Percentiles rank a stretch among this genome's conserved stretches.
Evolutionary conservation across 23 red algal species (phyloP).

Genomic region (Rhodosorus marinus): DNA sequence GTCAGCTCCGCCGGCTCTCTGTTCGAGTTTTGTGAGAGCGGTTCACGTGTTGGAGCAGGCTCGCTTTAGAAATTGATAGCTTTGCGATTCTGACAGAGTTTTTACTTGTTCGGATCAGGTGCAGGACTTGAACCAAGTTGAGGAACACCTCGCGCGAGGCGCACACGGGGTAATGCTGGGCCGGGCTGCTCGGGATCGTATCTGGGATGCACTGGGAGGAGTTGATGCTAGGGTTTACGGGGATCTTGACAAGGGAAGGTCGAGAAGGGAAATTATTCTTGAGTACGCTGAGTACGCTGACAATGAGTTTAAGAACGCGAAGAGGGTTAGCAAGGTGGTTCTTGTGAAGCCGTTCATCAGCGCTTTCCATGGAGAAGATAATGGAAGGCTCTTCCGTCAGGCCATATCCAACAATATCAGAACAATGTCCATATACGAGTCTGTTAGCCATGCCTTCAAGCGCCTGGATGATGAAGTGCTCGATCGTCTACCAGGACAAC

Average conservation of each 20-base stretch:
- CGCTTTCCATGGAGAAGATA: conserved; percentile 49
- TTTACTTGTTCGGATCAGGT: too few relatives aligned
- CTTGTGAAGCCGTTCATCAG: conserved; percentile 54
- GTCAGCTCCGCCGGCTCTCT: neutral
- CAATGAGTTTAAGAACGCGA: neutral
- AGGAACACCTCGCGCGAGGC: neutral
- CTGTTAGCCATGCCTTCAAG: too few relatives aligned
- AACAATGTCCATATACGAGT: too few relatives aligned
- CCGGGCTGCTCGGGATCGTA: conserved; percentile 50
- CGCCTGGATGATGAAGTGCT: too few relatives aligned
- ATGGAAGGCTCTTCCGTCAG: conserved; percentile 32
- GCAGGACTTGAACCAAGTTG: neutral
- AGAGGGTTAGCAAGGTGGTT: conserved; percentile 2
- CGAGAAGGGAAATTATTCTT: conserved; percentile 9
- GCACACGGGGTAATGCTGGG: conserved; percentile 89
- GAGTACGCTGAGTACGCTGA: conserved; percentile 25
- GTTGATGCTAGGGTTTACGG: conserved; percentile 54
- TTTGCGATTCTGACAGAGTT: too few relatives aligned
- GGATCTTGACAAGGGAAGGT: neutral
- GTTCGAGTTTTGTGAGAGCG: too few relatives aligned
- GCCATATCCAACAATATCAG: too few relatives aligned
- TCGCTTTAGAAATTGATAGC: too few relatives aligned
- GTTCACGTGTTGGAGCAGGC: too few relatives aligned
- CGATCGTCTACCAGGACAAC: too few relatives aligned
- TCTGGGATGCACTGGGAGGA: conserved; percentile 55